Base-by-base conservation (phyloP, 345 rosid species). In the Citrus maxima region DNA sequence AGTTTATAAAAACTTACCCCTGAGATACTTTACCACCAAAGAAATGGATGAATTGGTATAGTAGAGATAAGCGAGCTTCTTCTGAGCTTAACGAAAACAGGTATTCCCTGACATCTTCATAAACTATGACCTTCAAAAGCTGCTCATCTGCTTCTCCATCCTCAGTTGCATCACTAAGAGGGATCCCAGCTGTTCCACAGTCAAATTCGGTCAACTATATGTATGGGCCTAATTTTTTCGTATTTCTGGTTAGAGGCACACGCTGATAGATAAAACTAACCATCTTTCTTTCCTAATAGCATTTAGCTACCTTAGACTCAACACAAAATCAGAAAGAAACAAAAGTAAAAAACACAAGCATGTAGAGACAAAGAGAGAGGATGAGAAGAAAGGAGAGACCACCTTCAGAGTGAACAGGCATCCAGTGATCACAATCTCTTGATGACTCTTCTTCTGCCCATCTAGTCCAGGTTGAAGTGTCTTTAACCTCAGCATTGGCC, bases 401-500 rank as follows among this genome's bases (percentile, higher is more conserved):
- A 68, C 88, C 74, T 81, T 88, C 88, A 60, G 81, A 51, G 74
- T 81, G 95, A 76, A 92, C 77, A 77, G 98, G 99, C 94, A 93
- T 88, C 99, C 99, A 96, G 32, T 91, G 97, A 79, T 66, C 82
- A 51, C 82, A 82, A 82, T 94, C 98, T 82, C 99, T 88, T 60
- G 85, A 85, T 40, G 81, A 86, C 89, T 94, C 99, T 84, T 91
- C 97, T 78, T 89, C 88, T 5, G 90, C 89, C 98, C 99, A 96
- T 84, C 89, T 91, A 80, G 84, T 70, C 99, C 99, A 96, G 75
- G 93, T 94, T 78, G 92, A 88, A 74, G 85, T 28, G 80, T 96
- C 97, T 77, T 91, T 89, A 76, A 91, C 91, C 79, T 92, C 96
- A 73, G 74, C 89, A 77, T 80, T 82, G 61, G 88, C 89, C 69